phyloP scores from a whole-genome alignment of 1,284 basidiomycete genomes.

The Takashimella koratensis region DNA sequence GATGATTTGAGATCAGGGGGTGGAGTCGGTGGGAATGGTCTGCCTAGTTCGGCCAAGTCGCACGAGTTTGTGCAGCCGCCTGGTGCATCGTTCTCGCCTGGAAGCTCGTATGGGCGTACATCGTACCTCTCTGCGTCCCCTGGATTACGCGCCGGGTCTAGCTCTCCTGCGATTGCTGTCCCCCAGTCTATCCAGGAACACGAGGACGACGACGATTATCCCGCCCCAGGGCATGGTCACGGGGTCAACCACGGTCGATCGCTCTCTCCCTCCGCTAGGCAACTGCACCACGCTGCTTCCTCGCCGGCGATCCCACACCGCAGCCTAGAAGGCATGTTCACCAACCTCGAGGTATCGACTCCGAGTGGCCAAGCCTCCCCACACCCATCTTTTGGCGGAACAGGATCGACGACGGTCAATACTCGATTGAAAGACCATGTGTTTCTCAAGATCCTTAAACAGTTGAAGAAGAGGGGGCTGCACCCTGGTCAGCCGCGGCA shows the following conservation, averaged over 20 bases:
- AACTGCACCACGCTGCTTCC: slow-evolving; percentile 43
- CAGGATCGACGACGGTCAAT: slow-evolving; percentile 86
- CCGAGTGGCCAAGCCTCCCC: slow-evolving; percentile 25
- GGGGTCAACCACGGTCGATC: slow-evolving; percentile 2
- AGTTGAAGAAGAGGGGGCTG: slow-evolving; percentile 43
- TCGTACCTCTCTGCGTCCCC: slow-evolving; percentile 13
- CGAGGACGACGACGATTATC: slow-evolving; percentile 21
- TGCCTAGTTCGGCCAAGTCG: slow-evolving; percentile 17
- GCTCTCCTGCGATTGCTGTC: slow-evolving; percentile 16
- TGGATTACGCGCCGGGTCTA: slow-evolving; percentile 3
- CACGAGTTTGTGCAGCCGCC: slow-evolving; percentile 22
- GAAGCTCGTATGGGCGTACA: slow-evolving; percentile 31
- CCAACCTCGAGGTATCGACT: slow-evolving; percentile 9
- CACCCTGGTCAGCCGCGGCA: slow-evolving; percentile 20
- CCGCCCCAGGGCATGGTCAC: slow-evolving; percentile 23
- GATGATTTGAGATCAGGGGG: too few relatives aligned
- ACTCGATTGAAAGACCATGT: slow-evolving; percentile 89
- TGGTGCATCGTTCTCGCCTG: slow-evolving; percentile 26
- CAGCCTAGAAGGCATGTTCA: slow-evolving; percentile 14
- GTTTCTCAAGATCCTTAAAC: slow-evolving; percentile 75
- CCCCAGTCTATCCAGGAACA: slow-evolving; percentile 25
- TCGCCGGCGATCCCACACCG: slow-evolving; percentile 32
- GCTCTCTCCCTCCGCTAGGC: slow-evolving; percentile 33
- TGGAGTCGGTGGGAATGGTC: not conserved
- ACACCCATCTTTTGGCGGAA: slow-evolving; percentile 66